Percentiles rank a stretch among this genome's conserved stretches.
These are phyloP conservation scores for Baudoinia panamericana DNA, from an alignment of 495 filamentous ascomycete species.

Conservation along the genomic window DNA sequence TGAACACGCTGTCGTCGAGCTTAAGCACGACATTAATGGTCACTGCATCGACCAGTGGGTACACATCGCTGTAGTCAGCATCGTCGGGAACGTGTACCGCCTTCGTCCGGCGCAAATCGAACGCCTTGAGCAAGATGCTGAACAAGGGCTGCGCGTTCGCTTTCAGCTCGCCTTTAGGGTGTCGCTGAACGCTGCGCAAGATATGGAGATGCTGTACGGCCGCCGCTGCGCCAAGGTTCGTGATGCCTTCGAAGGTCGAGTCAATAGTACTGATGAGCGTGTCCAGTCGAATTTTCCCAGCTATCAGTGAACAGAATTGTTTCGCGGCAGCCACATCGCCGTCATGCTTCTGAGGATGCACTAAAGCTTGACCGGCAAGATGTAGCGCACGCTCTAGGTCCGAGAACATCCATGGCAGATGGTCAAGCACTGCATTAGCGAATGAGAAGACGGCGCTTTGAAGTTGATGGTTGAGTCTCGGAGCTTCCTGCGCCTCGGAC, in stretches of 20 bases:
- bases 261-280: slow-evolving; percentile 54
- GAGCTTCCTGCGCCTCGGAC: slow-evolving; percentile 42
- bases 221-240: slow-evolving; percentile 34
- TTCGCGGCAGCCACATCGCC: slow-evolving; percentile 36
- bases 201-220: slow-evolving; percentile 33
- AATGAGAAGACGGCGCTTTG: slow-evolving; percentile 75
- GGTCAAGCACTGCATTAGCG: slow-evolving; percentile 59
- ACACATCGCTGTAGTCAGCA: slow-evolving; percentile 36
- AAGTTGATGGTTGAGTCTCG: slow-evolving; percentile 43
- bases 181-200: slow-evolving; percentile 56
- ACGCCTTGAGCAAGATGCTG: slow-evolving; percentile 33
- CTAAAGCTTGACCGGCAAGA: slow-evolving; percentile 54
- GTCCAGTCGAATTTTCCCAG: slow-evolving; percentile 58
- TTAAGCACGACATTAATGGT: slow-evolving; percentile 87
- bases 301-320: slow-evolving; percentile 56
- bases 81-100: slow-evolving; percentile 19
- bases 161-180: slow-evolving; percentile 58
- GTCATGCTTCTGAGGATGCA: slow-evolving; percentile 40
- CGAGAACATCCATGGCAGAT: slow-evolving; percentile 77
- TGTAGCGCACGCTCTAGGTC: slow-evolving; percentile 53
- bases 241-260: slow-evolving; percentile 53
- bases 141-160: slow-evolving; percentile 55
- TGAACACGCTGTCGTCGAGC: slow-evolving; percentile 88
- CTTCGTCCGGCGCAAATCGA: slow-evolving; percentile 24
- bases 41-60: slow-evolving; percentile 56